These are phyloP conservation scores for Leucoagaricus sp. DNA, from an alignment of 1,284 basidiomycete species.

Conservation along the genomic window DNA sequence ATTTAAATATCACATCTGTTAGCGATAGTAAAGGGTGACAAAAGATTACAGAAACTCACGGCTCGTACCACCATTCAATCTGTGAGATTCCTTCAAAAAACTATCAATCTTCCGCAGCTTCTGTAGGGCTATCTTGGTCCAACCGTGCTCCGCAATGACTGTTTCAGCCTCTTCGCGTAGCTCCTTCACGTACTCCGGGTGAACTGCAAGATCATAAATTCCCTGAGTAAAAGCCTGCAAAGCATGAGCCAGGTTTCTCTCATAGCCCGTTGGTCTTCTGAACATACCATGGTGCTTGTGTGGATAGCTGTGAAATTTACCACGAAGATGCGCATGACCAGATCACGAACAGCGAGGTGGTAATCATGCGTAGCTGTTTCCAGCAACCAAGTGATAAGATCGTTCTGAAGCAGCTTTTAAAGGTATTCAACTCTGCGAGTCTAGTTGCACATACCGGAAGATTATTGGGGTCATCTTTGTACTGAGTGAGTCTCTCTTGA, in stretches of 20 bases:
- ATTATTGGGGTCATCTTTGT: constrained; percentile 34
- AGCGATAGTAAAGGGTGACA: neutral
- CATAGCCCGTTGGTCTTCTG: neutral
- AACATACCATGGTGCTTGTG: constrained; percentile 31
- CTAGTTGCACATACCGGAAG: constrained; percentile 20
- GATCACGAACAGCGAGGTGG: constrained; percentile 16
- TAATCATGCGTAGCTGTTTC: constrained; percentile 22
- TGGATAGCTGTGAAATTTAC: constrained; percentile 41
- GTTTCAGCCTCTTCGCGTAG: constrained; percentile 47
- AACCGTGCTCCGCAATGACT: constrained; percentile 39
- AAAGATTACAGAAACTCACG: neutral
- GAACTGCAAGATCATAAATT: constrained; percentile 42
- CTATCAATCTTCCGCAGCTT: constrained; percentile 50
- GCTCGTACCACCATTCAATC: constrained; percentile 20
- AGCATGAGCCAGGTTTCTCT: neutral
- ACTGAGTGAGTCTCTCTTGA: constrained; percentile 37
- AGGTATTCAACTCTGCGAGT: neutral
- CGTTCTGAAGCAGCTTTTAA: constrained; percentile 20
- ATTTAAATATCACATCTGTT: constrained; percentile 9
- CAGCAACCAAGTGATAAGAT: constrained; percentile 37
- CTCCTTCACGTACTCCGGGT: constrained; percentile 39
- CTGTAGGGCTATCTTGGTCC: constrained; percentile 41
- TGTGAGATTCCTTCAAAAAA: constrained; percentile 47
- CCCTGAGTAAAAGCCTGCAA: constrained; percentile 29
- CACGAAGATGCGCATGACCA: constrained; percentile 27